Percentiles rank a stretch among this genome's conserved stretches.
Evolutionary conservation across 2,329 filamentous ascomycete species (phyloP).

Genomic region (Daldinia sp.): DNA sequence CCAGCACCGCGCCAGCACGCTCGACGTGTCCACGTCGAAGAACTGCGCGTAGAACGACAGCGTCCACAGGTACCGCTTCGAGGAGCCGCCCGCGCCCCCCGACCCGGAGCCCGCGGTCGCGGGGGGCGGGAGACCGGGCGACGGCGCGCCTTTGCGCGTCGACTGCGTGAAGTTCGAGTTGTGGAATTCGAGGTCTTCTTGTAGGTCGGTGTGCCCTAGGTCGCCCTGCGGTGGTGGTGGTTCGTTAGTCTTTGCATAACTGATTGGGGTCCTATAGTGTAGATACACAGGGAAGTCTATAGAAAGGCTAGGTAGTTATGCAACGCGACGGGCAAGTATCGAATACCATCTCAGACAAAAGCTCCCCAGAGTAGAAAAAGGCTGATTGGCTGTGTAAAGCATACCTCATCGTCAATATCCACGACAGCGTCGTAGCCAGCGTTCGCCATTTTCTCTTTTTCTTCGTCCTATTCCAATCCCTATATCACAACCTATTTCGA

Average conservation of each 20-base stretch:
- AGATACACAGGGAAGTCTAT: too few relatives aligned
- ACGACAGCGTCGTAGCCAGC: slow-evolving; percentile 97
- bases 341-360: neutral
- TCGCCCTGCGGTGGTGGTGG: slow-evolving; percentile 71
- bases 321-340: neutral
- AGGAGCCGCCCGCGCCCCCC: slow-evolving; percentile 42
- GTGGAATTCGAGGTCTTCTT: slow-evolving; percentile 99
- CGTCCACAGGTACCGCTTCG: slow-evolving; percentile 91
- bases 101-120: slow-evolving; percentile 58
- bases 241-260: slow-evolving; percentile 17
- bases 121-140: slow-evolving; percentile 61
- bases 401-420: slow-evolving; percentile 93
- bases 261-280: too few relatives aligned
- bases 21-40: slow-evolving; percentile 96
- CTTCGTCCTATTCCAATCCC: neutral
- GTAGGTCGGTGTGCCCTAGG: slow-evolving; percentile 95
- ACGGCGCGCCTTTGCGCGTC: slow-evolving; percentile 59
- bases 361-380: neutral
- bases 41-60: slow-evolving; percentile 95
- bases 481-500: neutral
- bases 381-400: slow-evolving; percentile 24
- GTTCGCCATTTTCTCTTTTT: slow-evolving; percentile 70
- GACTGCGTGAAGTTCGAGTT: slow-evolving; percentile 81
- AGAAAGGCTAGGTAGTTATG: too few relatives aligned
- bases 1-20: slow-evolving; percentile 86